Evolutionary conservation across 805 yeast genomes (phyloP).

Genomic region (Suhomyces pyralidae): DNA sequence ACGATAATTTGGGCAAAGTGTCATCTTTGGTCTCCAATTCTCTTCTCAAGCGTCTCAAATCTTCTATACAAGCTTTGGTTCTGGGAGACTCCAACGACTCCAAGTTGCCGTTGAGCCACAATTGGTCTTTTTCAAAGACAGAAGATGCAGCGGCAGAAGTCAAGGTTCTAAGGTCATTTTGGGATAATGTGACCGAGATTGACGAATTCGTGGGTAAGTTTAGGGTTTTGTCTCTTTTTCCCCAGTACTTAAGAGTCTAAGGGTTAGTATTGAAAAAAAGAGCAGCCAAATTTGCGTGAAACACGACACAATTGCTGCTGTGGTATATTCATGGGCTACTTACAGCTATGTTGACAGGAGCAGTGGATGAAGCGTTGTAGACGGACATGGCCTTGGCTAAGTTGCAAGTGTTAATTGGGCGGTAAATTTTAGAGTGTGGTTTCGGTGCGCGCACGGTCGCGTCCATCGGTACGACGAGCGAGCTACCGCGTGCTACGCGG

Average conservation of each 20-base stretch:
- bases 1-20: constrained; percentile 57
- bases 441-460: not conserved
- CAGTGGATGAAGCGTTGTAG: constrained; percentile 79
- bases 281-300: not conserved
- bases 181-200: constrained; percentile 90
- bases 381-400: constrained; percentile 39
- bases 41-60: constrained; percentile 65
- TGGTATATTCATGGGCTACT: not conserved
- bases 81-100: constrained; percentile 66
- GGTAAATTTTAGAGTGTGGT: not conserved
- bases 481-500: not conserved
- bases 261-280: constrained; percentile 9
- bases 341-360: constrained; percentile 92
- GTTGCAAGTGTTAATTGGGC: not conserved
- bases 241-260: constrained; percentile 95
- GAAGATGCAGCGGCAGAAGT: constrained; percentile 80
- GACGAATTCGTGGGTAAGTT: constrained; percentile 96
- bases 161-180: constrained; percentile 83
- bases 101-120: constrained; percentile 82
- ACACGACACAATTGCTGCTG: not conserved
- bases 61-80: constrained; percentile 71
- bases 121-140: constrained; percentile 55
- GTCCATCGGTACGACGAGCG: not conserved
- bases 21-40: constrained; percentile 57
- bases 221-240: constrained; percentile 84